Conservation (phyloP, 1,139 yeast species). For the Suhomyces chickasaworum region DNA sequence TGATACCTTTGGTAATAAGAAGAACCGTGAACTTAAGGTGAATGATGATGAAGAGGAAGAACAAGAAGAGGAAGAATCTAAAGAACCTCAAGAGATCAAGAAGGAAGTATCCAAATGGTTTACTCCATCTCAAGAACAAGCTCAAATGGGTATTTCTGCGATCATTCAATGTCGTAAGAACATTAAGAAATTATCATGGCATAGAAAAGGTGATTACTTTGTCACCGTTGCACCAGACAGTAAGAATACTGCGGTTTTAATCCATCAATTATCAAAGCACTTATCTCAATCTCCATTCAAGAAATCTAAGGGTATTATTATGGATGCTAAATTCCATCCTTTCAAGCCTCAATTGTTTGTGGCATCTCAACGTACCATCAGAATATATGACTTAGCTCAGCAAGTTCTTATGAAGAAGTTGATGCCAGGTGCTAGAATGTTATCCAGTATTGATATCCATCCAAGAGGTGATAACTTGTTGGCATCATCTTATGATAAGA, state of each 20-base stretch:
- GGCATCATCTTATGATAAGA: slow-evolving; percentile 91
- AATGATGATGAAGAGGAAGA: slow-evolving; percentile 43
- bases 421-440: slow-evolving; percentile 95
- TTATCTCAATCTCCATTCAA: slow-evolving; percentile 96
- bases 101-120: slow-evolving; percentile 80
- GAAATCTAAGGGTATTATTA: slow-evolving; percentile 88
- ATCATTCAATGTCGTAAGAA: slow-evolving; percentile 68
- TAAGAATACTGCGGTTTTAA: slow-evolving; percentile 83
- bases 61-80: slow-evolving; percentile 34
- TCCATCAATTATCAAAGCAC: slow-evolving; percentile 94
- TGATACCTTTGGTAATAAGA: slow-evolving; percentile 68
- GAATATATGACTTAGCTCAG: slow-evolving; percentile 86
- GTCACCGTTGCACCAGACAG: slow-evolving; percentile 92
- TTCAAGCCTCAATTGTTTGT: slow-evolving; percentile 92
- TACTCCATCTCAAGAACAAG: slow-evolving; percentile 68
- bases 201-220: slow-evolving; percentile 94
- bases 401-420: slow-evolving; percentile 82
- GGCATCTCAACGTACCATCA: slow-evolving; percentile 88
- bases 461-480: slow-evolving; percentile 94
- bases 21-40: slow-evolving; percentile 44
- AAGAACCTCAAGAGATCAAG: slow-evolving; percentile 36
- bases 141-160: slow-evolving; percentile 69
- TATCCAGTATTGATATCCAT: slow-evolving; percentile 88
- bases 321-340: slow-evolving; percentile 97
- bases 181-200: slow-evolving; percentile 90